These are phyloP conservation scores for Physaria fendleri DNA, from an alignment of 345 rosid genomes.

Conservation along the genomic window DNA sequence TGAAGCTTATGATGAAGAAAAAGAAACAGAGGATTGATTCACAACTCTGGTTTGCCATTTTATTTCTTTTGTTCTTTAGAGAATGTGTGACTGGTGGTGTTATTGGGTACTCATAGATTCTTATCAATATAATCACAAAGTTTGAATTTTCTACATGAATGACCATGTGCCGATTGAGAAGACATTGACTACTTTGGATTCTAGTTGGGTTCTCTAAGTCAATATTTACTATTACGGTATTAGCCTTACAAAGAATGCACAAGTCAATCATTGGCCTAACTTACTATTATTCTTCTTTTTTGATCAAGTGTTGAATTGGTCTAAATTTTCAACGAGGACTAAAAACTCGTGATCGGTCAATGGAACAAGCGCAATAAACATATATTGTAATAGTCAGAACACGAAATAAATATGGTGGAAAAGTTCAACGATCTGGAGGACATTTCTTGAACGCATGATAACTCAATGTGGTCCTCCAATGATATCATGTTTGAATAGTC, in stretches of 20 bases:
- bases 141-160: neutral
- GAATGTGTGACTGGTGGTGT: neutral
- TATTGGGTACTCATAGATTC: neutral
- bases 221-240: neutral
- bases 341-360: no score
- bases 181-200: neutral
- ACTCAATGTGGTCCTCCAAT: no score
- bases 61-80: neutral
- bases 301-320: no score
- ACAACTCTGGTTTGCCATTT: conserved; percentile 10
- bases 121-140: neutral
- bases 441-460: no score
- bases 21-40: conserved; percentile 9
- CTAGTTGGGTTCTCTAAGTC: neutral
- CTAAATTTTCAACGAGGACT: no score
- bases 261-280: neutral
- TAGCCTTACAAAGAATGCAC: neutral
- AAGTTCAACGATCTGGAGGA: no score
- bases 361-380: no score
- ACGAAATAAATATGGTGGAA: no score
- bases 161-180: neutral
- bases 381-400: no score
- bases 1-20: conserved; percentile 6
- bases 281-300: no score
- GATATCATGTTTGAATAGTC: no score